Evolutionary conservation across 2,329 filamentous ascomycete genomes (phyloP).

Genomic region (Arthrobotrys sinensis): DNA sequence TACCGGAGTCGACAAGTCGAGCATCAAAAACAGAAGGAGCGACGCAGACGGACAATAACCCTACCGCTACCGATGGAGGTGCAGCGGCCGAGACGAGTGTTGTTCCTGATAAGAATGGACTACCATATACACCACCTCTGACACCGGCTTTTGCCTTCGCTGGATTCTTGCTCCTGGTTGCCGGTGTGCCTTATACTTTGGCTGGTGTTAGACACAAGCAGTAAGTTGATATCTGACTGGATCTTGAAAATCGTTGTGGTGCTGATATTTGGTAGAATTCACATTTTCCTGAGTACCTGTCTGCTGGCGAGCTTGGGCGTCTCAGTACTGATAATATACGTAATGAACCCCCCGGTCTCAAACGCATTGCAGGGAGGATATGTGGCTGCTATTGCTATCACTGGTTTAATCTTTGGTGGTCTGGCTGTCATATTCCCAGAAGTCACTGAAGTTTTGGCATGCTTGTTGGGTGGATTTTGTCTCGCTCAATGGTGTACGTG

Average conservation of each 20-base stretch:
- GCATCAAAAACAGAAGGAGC: not conserved
- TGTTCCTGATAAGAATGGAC: conserved; percentile 64
- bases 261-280: conserved; percentile 70
- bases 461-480: conserved; percentile 87
- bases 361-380: conserved; percentile 87
- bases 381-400: conserved; percentile 81
- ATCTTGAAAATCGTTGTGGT: not conserved
- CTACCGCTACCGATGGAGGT: conserved; percentile 17
- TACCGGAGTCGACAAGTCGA: conserved; percentile 10
- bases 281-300: conserved; percentile 84
- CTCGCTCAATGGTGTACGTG: conserved; percentile 82
- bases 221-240: conserved; percentile 65
- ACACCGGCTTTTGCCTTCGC: conserved; percentile 86
- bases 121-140: conserved; percentile 81
- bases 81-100: conserved; percentile 19
- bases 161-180: conserved; percentile 81
- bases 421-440: conserved; percentile 85
- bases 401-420: conserved; percentile 81
- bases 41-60: conserved; percentile 27
- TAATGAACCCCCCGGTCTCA: conserved; percentile 84
- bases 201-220: conserved; percentile 86
- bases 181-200: conserved; percentile 79
- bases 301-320: conserved; percentile 81
- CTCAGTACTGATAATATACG: conserved; percentile 86
- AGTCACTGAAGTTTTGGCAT: conserved; percentile 86